Conservation (phyloP, 2,329 filamentous ascomycete species). For the Atkinsonella hypoxylon region DNA sequence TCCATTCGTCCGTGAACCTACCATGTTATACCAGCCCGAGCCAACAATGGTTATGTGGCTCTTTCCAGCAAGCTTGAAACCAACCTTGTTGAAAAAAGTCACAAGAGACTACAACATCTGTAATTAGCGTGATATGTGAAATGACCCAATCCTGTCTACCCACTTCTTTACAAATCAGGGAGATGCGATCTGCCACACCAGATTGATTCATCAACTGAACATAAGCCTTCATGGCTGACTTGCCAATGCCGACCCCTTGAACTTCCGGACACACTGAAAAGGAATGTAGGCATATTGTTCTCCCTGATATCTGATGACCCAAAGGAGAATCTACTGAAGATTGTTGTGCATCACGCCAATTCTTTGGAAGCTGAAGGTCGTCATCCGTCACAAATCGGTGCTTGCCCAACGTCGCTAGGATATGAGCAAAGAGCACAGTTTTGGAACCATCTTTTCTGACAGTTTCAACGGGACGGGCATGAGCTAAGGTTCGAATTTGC, state of each 20-base stretch:
- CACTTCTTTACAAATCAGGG: slow-evolving; percentile 56
- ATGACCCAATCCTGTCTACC: neutral
- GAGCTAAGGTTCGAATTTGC: slow-evolving; percentile 37
- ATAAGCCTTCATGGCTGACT: slow-evolving; percentile 42
- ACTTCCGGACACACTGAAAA: slow-evolving; percentile 67
- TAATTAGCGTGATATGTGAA: neutral
- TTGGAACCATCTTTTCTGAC: slow-evolving; percentile 16
- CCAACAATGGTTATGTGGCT: slow-evolving; percentile 65
- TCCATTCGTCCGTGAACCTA: slow-evolving; percentile 24
- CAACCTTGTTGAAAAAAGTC: slow-evolving; percentile 63
- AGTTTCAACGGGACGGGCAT: slow-evolving; percentile 45
- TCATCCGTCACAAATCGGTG: slow-evolving; percentile 38
- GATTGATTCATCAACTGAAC: slow-evolving; percentile 58
- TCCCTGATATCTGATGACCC: slow-evolving; percentile 62
- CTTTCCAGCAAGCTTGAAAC: slow-evolving; percentile 56
- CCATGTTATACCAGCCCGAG: slow-evolving; percentile 75
- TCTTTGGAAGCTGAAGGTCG: slow-evolving; percentile 61
- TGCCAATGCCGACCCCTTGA: slow-evolving; percentile 62
- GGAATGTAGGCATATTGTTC: slow-evolving; percentile 72
- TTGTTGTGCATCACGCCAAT: slow-evolving; percentile 46
- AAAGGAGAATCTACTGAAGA: slow-evolving; percentile 24
- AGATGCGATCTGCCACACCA: slow-evolving; percentile 58
- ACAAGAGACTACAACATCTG: slow-evolving; percentile 42
- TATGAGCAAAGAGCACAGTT: slow-evolving; percentile 61
- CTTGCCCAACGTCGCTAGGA: slow-evolving; percentile 61